phyloP scores from a whole-genome alignment of 2,329 filamentous ascomycete genomes.

The Raffaelea arxii region DNA sequence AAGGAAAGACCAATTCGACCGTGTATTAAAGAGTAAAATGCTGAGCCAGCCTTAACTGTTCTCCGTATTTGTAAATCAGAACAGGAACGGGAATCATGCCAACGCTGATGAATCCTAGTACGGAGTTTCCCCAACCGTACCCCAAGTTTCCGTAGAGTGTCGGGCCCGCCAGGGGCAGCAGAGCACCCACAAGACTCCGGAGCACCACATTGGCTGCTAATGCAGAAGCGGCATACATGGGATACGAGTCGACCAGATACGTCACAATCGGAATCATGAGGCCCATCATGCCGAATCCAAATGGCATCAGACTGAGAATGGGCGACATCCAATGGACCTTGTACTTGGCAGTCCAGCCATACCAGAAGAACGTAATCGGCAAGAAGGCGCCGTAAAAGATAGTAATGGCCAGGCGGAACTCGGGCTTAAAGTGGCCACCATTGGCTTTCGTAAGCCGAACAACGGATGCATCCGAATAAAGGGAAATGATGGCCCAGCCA shows the following conservation, averaged over 20 bases:
- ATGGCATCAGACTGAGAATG: constrained; percentile 20
- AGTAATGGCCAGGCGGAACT: constrained; percentile 21
- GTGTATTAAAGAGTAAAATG: constrained; percentile 2
- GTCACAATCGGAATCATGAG: constrained; percentile 21
- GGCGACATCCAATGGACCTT: constrained; percentile 23
- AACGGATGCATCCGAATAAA: constrained; percentile 26
- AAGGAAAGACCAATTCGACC: too few species aligned
- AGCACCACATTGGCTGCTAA: constrained; percentile 52
- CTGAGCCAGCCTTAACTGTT: constrained; percentile 12
- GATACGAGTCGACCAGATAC: constrained; percentile 53
- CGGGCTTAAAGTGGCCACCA: constrained; percentile 21
- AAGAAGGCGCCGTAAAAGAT: constrained; percentile 19
- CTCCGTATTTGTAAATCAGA: constrained; percentile 43
- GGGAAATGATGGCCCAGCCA: constrained; percentile 20
- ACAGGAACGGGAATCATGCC: constrained; percentile 41
- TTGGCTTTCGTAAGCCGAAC: constrained; percentile 27
- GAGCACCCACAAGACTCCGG: constrained; percentile 40
- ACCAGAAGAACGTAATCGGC: constrained; percentile 26
- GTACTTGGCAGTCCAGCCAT: constrained; percentile 22
- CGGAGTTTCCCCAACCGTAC: constrained; percentile 28
- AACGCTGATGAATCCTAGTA: constrained; percentile 31
- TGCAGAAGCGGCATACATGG: constrained; percentile 45
- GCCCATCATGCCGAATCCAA: constrained; percentile 20
- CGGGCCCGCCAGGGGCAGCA: constrained; percentile 47
- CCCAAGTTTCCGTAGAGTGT: constrained; percentile 46